These are phyloP conservation scores for Stephanodiscus triporus DNA, from an alignment of 108 stramenopile species.

Conservation along the genomic window DNA sequence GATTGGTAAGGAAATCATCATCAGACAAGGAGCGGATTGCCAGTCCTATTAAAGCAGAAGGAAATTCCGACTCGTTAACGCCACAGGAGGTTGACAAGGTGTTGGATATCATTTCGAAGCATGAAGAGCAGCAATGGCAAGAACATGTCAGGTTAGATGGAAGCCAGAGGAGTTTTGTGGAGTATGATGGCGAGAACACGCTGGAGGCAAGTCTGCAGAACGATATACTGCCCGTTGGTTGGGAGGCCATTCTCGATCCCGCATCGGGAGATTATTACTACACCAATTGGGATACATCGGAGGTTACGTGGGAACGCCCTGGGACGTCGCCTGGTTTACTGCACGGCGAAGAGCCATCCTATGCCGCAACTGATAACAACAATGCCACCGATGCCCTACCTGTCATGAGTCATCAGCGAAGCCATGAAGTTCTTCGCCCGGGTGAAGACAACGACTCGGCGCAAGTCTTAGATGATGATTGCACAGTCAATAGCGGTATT, in stretches of 20 bases:
- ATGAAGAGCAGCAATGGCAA: constrained; percentile 20
- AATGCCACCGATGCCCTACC: not conserved
- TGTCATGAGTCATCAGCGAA: not conserved
- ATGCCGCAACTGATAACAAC: not conserved
- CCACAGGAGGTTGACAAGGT: not conserved
- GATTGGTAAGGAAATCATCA: not conserved
- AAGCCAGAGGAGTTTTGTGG: not conserved
- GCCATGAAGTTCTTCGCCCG: not conserved
- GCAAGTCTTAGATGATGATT: constrained; percentile 10
- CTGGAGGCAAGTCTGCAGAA: not conserved
- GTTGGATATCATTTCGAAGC: constrained; percentile 13
- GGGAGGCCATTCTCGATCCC: constrained; percentile 80
- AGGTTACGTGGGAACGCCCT: constrained; percentile 80
- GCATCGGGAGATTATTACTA: constrained; percentile 72
- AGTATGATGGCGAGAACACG: not conserved
- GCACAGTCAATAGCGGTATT: constrained; percentile 18
- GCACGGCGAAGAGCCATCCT: not conserved
- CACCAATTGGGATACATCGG: constrained; percentile 79
- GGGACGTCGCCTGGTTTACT: not conserved
- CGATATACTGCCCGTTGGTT: constrained; percentile 57
- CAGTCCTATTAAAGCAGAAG: not conserved
- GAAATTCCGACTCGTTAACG: not conserved
- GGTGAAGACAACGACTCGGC: constrained; percentile 2
- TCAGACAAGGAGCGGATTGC: too few species aligned
- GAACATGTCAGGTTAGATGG: not conserved